Conservation (phyloP, 164 flowering plant species). For the Brasenia schreberi region DNA sequence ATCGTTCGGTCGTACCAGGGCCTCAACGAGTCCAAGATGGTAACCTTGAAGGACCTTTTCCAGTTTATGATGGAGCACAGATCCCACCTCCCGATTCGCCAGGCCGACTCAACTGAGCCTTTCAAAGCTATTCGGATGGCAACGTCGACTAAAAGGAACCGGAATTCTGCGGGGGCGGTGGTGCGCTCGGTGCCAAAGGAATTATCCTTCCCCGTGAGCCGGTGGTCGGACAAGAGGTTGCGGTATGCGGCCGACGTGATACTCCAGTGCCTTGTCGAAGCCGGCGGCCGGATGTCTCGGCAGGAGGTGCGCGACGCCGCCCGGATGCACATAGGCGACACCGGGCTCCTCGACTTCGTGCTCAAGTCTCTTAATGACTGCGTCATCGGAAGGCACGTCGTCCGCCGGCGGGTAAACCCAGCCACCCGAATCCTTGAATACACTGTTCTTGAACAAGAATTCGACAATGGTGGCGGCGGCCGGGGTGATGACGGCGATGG, state of each 20-base stretch:
- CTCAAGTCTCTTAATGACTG: constrained; percentile 71
- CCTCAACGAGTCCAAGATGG: constrained; percentile 34
- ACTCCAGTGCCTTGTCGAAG: constrained; percentile 21
- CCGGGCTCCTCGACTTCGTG: constrained; percentile 78
- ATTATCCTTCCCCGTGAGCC: constrained; percentile 15
- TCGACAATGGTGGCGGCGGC: neutral
- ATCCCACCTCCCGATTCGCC: constrained; percentile 14
- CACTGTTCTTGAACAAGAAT: constrained; percentile 18
- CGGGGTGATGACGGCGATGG: neutral
- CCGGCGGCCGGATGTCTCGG: constrained; percentile 49
- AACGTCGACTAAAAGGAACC: neutral
- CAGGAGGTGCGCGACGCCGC: constrained; percentile 89
- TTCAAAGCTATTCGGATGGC: neutral
- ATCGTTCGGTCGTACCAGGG: constrained; percentile 38
- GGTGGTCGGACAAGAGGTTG: constrained; percentile 40
- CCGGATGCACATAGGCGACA: constrained; percentile 66
- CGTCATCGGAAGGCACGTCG: constrained; percentile 40
- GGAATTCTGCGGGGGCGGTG: neutral
- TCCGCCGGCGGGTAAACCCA: constrained; percentile 46
- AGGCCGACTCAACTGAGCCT: constrained; percentile 6
- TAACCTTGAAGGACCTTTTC: constrained; percentile 50
- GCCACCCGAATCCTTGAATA: constrained; percentile 45
- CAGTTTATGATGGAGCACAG: constrained; percentile 50
- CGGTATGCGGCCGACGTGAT: constrained; percentile 35
- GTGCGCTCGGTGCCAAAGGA: neutral